Conservation (phyloP, 2,329 filamentous ascomycete species). For the Aspergillus versicolor region DNA sequence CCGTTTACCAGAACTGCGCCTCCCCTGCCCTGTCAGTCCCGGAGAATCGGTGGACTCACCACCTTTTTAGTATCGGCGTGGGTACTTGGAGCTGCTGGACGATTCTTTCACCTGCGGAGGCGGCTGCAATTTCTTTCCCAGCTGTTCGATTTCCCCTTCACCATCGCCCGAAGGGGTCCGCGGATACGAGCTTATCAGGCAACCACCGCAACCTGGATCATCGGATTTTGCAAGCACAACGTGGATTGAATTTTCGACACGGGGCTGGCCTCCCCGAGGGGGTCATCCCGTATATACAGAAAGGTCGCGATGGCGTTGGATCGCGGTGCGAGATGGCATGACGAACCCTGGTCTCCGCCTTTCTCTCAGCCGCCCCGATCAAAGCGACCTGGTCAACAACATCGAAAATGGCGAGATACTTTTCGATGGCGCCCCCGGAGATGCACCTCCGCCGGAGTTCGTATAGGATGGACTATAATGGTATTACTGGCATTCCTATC, state of each 20-base stretch:
- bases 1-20: slow-evolving; percentile 18
- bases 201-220: slow-evolving; percentile 6
- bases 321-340: slow-evolving; percentile 23
- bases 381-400: slow-evolving; percentile 11
- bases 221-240: slow-evolving; percentile 27
- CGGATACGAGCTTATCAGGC: slow-evolving; percentile 12
- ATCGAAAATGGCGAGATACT: slow-evolving; percentile 22
- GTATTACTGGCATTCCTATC: slow-evolving; percentile 26
- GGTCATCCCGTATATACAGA: slow-evolving; percentile 36
- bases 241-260: slow-evolving; percentile 36
- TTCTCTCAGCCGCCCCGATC: slow-evolving; percentile 12
- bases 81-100: neutral
- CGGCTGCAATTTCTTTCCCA: neutral
- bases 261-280: slow-evolving; percentile 44
- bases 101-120: neutral
- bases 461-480: slow-evolving; percentile 15
- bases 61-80: slow-evolving; percentile 1
- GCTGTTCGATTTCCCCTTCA: neutral
- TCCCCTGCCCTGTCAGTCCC: slow-evolving; percentile 20
- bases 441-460: slow-evolving; percentile 11
- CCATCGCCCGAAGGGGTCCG: slow-evolving; percentile 1
- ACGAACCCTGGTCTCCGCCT: slow-evolving; percentile 12
- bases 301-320: slow-evolving; percentile 33
- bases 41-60: slow-evolving; percentile 15
- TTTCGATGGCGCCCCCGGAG: slow-evolving; percentile 21